These are phyloP conservation scores for Melanomma pulvis-pyrius DNA, from an alignment of 495 filamentous ascomycete genomes.

Conservation along the genomic window DNA sequence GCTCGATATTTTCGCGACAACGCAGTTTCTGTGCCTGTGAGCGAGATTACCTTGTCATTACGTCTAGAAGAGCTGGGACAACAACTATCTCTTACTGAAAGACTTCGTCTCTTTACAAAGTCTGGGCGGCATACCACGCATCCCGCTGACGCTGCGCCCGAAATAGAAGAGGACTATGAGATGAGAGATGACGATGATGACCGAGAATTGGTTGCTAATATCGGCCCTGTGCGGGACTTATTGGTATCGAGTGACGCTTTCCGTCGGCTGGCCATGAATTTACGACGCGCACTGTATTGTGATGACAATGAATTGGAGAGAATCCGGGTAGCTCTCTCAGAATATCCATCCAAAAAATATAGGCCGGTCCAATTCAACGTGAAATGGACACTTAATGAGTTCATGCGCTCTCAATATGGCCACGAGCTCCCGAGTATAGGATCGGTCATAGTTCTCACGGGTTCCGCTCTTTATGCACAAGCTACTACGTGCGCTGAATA, in stretches of 20 bases:
- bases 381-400: conserved; percentile 2
- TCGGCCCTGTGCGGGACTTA: conserved; percentile 8
- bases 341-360: too few species aligned
- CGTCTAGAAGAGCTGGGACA: conserved; percentile 10
- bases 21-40: conserved; percentile 5
- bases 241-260: conserved; percentile 15
- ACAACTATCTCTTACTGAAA: conserved; percentile 16
- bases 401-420: conserved; percentile 13
- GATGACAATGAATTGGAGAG: conserved; percentile 1
- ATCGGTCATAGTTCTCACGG: conserved; percentile 26
- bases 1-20: conserved; percentile 21
- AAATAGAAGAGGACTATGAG: conserved; percentile 1
- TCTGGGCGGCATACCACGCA: not conserved
- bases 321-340: not conserved
- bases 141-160: not conserved
- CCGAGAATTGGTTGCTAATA: not conserved
- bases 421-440: conserved; percentile 13
- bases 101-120: conserved; percentile 6
- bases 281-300: conserved; percentile 10
- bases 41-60: not conserved
- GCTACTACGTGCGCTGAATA: conserved; percentile 39
- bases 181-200: conserved; percentile 4
- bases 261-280: not conserved
- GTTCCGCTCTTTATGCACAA: conserved; percentile 30
- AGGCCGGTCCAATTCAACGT: conserved; percentile 4